Evolutionary conservation across 495 filamentous ascomycete genomes (phyloP).

Genomic region (Amorphotheca resinae): DNA sequence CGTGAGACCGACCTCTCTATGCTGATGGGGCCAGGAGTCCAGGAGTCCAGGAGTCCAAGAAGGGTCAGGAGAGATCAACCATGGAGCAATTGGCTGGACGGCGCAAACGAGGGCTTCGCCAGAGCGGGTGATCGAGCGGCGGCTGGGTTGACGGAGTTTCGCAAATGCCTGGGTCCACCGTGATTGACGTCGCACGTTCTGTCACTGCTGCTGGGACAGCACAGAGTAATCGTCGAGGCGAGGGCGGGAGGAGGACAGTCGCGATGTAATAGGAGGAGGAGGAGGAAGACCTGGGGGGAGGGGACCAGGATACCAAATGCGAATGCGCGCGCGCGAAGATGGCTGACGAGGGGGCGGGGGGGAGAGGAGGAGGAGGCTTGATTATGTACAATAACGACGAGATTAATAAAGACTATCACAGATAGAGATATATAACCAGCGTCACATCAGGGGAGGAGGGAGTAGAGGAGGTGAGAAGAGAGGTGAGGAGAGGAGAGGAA

Average conservation of each 20-base stretch:
- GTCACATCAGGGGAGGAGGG: background rate
- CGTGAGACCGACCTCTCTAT: constrained; percentile 12
- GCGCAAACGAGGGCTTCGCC: constrained; percentile 6
- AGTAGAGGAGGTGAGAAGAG: background rate
- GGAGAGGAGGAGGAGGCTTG: too few relatives aligned
- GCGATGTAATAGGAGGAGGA: background rate
- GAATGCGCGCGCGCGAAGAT: background rate
- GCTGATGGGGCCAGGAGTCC: constrained; percentile 5
- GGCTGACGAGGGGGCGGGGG: background rate
- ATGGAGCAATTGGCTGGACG: constrained; percentile 15
- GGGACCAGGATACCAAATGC: background rate
- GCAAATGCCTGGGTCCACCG: constrained; percentile 12
- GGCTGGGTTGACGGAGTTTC: constrained; percentile 17
- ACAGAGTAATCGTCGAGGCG: constrained; percentile 19
- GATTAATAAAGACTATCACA: too few relatives aligned
- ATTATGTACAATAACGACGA: too few relatives aligned
- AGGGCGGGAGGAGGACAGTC: constrained; percentile 13
- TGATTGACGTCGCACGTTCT: constrained; percentile 21
- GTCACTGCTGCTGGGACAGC: background rate
- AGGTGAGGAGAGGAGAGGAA: background rate
- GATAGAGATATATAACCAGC: too few relatives aligned
- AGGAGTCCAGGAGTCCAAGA: too few relatives aligned
- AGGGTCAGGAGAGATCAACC: too few relatives aligned
- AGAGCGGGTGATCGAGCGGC: constrained; percentile 8
- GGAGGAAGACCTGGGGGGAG: too few relatives aligned